phyloP scores from a whole-genome alignment of 2,329 filamentous ascomycete genomes.

The Metarhizium rileyi region DNA sequence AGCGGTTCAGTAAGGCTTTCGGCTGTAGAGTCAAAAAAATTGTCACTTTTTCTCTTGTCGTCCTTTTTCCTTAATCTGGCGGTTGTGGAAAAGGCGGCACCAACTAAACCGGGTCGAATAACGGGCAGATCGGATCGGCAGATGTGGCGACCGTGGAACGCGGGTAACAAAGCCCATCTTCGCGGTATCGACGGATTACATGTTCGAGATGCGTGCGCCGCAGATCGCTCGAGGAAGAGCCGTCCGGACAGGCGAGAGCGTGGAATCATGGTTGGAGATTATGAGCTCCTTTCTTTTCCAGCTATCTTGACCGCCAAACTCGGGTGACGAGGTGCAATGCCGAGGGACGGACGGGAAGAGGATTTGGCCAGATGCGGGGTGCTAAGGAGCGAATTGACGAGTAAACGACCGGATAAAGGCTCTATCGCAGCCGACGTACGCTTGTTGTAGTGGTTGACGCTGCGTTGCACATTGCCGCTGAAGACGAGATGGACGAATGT shows the following conservation, averaged over 20 bases:
- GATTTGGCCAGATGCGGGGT: background rate
- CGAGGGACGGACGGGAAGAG: background rate
- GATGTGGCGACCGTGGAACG: constrained; percentile 19
- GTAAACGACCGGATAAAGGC: background rate
- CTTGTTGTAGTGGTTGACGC: constrained; percentile 12
- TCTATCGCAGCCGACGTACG: constrained; percentile 6
- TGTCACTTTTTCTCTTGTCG: constrained; percentile 29
- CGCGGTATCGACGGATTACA: constrained; percentile 15
- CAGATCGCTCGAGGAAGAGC: constrained; percentile 27
- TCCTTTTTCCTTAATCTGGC: constrained; percentile 25
- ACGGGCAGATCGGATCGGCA: constrained; percentile 22
- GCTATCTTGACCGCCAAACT: constrained; percentile 4
- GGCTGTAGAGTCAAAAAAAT: constrained; percentile 41
- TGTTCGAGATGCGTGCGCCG: constrained; percentile 16
- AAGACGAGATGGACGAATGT: constrained; percentile 14
- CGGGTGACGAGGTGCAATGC: constrained; percentile 1
- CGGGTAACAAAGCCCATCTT: constrained; percentile 18
- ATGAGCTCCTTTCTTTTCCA: background rate
- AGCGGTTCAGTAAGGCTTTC: constrained; percentile 34
- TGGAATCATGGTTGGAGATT: constrained; percentile 27
- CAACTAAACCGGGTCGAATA: constrained; percentile 17
- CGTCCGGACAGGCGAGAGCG: constrained; percentile 30
- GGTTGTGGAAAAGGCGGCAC: constrained; percentile 28
- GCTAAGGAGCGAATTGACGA: background rate
- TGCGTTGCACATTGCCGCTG: constrained; percentile 23